Evolutionary conservation across 2,329 filamentous ascomycete species (phyloP).

Genomic region (Ascochyta rabiei): DNA sequence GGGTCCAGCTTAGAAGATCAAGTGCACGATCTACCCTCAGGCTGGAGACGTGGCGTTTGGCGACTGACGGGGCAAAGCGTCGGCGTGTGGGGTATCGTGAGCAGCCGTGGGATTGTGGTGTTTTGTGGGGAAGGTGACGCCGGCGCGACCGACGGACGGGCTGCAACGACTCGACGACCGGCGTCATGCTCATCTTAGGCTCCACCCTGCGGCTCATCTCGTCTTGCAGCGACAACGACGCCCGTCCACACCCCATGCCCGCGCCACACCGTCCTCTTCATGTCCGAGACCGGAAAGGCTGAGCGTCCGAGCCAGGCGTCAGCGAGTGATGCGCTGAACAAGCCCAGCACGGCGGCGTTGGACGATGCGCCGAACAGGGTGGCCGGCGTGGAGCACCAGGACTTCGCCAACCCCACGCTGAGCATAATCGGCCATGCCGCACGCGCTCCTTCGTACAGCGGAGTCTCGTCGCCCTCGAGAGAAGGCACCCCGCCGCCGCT

Average conservation of each 20-base stretch:
- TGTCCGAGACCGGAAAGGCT: constrained; percentile 39
- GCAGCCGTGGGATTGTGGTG: constrained; percentile 5
- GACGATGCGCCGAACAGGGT: constrained; percentile 26
- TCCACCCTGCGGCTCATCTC: constrained; percentile 6
- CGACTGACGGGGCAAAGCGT: too few species aligned
- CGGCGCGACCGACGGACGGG: neutral
- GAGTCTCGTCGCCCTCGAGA: constrained; percentile 34
- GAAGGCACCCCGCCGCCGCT: constrained; percentile 61
- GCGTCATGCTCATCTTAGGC: constrained; percentile 4
- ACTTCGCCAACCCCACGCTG: constrained; percentile 44
- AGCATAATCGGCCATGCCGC: constrained; percentile 39
- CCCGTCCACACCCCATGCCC: constrained; percentile 24
- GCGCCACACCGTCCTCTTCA: constrained; percentile 22
- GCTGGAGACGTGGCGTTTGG: too few species aligned
- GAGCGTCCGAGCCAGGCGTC: constrained; percentile 28
- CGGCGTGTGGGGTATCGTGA: too few species aligned
- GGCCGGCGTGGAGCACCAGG: constrained; percentile 34
- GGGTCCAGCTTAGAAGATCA: too few species aligned
- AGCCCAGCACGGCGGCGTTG: constrained; percentile 49
- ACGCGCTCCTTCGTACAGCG: constrained; percentile 33
- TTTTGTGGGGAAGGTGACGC: neutral
- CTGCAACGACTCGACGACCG: constrained; percentile 5
- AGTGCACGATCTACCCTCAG: too few species aligned
- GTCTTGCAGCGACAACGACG: neutral
- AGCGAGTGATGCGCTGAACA: constrained; percentile 19